Conservation (phyloP, 805 yeast genomes). For the Komagataella pseudopastoris region DNA sequence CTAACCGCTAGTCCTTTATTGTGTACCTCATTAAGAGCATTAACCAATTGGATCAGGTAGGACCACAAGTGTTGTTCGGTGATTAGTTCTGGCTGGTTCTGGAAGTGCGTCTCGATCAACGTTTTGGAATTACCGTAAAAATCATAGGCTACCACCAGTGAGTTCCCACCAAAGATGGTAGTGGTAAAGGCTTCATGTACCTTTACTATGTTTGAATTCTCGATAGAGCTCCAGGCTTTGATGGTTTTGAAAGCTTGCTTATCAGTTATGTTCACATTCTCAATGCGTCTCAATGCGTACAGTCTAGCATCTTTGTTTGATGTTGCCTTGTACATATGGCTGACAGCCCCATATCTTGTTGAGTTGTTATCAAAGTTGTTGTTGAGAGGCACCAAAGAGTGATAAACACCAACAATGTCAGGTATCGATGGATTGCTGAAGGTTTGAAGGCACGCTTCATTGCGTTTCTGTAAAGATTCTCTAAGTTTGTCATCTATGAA, state of each 20-base stretch:
- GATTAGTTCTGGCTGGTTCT: conserved; percentile 30
- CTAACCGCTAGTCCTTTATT: conserved; percentile 50
- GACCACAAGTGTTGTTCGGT: conserved; percentile 64
- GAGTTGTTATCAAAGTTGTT: conserved; percentile 22
- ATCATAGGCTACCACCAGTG: conserved; percentile 71
- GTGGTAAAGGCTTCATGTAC: conserved; percentile 78
- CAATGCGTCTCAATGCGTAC: conserved; percentile 66
- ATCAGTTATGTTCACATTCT: conserved; percentile 37
- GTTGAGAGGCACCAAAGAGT: conserved; percentile 77
- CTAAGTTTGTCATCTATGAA: conserved; percentile 66
- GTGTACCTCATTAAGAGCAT: conserved; percentile 60
- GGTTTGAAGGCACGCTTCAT: conserved; percentile 68
- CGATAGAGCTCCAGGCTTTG: conserved; percentile 51
- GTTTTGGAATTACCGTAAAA: conserved; percentile 71
- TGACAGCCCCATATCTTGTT: conserved; percentile 36
- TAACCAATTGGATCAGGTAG: conserved; percentile 60
- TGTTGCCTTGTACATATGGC: conserved; percentile 64
- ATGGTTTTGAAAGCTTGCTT: conserved; percentile 48
- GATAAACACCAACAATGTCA: conserved; percentile 68
- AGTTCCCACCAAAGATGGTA: conserved; percentile 69
- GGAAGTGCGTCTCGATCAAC: conserved; percentile 52
- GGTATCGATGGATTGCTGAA: conserved; percentile 49
- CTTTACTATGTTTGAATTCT: conserved; percentile 46
- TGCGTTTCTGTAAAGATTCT: conserved; percentile 55
- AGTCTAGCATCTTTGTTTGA: conserved; percentile 68